phyloP scores from a whole-genome alignment of 768 basidiomycete species.

The Boletus rufocinnamomeus region DNA sequence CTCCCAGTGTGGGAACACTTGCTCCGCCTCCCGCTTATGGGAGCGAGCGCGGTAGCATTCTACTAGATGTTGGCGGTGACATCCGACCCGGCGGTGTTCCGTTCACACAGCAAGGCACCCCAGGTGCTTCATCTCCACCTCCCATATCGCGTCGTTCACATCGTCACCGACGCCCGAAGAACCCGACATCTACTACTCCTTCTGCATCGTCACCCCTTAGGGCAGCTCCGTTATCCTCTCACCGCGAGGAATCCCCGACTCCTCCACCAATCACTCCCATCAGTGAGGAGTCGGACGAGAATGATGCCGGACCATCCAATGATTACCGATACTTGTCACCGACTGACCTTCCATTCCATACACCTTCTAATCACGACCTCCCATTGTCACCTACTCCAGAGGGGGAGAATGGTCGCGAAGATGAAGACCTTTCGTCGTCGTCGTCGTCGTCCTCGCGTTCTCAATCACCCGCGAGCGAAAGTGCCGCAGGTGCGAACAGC shows the following conservation, averaged over 20 bases:
- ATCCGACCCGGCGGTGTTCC: conserved; percentile 40
- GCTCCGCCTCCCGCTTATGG: conserved; percentile 99
- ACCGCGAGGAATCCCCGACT: conserved; percentile 50
- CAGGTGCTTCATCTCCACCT: conserved; percentile 46
- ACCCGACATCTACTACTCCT: conserved; percentile 38
- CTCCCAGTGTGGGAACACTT: conserved; percentile 94
- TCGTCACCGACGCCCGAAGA: conserved; percentile 58
- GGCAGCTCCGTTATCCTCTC: conserved; percentile 44
- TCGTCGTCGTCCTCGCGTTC: conserved; percentile 48
- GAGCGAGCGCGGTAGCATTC: conserved; percentile 92
- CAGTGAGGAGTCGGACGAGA: conserved; percentile 58
- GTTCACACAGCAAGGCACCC: conserved; percentile 44
- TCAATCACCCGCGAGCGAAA: conserved; percentile 53
- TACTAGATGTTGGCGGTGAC: conserved; percentile 78
- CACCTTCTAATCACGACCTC: conserved; percentile 48
- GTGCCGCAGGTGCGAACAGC: conserved; percentile 78
- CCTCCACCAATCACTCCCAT: conserved; percentile 79
- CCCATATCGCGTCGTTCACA: conserved; percentile 56
- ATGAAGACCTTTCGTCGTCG: conserved; percentile 30
- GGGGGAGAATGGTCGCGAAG: conserved; percentile 25
- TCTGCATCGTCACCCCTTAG: conserved; percentile 69
- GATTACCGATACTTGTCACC: conserved; percentile 58
- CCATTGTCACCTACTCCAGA: conserved; percentile 41
- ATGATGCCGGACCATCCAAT: conserved; percentile 52
- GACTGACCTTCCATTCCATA: conserved; percentile 63